Conservation (phyloP, 805 yeast species). For the Suhomyces vadensis region DNA sequence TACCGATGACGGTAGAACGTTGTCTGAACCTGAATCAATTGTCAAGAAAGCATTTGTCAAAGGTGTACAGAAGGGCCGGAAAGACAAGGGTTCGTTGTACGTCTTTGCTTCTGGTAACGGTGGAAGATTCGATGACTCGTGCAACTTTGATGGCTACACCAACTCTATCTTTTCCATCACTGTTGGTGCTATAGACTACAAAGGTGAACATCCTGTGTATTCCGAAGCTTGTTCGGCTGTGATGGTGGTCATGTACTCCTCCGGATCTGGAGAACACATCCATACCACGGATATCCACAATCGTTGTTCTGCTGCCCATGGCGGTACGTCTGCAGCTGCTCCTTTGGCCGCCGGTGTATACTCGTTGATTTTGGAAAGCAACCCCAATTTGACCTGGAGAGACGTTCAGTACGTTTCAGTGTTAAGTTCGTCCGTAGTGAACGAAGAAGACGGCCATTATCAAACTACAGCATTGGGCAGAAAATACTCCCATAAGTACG, state of each 20-base stretch:
- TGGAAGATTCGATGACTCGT: slow-evolving; percentile 76
- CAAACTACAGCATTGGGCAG: slow-evolving; percentile 68
- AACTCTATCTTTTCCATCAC: slow-evolving; percentile 94
- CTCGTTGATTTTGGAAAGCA: slow-evolving; percentile 75
- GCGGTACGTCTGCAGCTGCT: slow-evolving; percentile 99
- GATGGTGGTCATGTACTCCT: slow-evolving; percentile 87
- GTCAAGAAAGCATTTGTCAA: slow-evolving; percentile 82
- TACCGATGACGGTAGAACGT: slow-evolving; percentile 82
- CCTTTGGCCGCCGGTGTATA: slow-evolving; percentile 97
- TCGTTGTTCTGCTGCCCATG: slow-evolving; percentile 73
- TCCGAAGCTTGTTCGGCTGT: slow-evolving; percentile 95
- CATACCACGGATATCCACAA: slow-evolving; percentile 80
- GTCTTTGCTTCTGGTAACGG: slow-evolving; percentile 98
- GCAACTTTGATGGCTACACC: slow-evolving; percentile 97
- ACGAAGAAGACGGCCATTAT: slow-evolving; percentile 70
- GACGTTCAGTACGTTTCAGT: slow-evolving; percentile 87
- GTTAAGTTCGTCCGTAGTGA: slow-evolving; percentile 66
- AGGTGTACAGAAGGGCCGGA: slow-evolving; percentile 81
- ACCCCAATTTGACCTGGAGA: slow-evolving; percentile 92
- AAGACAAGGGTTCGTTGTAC: slow-evolving; percentile 78
- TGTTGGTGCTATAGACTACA: slow-evolving; percentile 88
- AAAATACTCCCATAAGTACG: slow-evolving; percentile 80
- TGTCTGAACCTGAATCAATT: slow-evolving; percentile 79
- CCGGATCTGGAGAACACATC: slow-evolving; percentile 87
- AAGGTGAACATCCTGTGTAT: slow-evolving; percentile 84